Evolutionary conservation across 805 yeast genomes (phyloP).

Genomic region (Pichia eremophila): DNA sequence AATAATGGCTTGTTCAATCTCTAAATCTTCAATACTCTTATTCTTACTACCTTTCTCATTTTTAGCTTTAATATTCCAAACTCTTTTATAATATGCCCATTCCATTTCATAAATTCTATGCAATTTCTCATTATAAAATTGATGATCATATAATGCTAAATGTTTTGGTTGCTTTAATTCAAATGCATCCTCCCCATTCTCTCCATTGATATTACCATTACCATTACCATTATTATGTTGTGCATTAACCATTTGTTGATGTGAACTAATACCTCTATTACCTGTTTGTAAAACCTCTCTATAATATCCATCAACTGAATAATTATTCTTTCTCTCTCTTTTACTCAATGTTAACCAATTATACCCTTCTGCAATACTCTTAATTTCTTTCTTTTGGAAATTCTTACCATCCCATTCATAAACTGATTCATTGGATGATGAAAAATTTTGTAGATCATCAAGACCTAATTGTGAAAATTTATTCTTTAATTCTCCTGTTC

Average conservation of each 20-base stretch:
- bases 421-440: slow-evolving; percentile 46
- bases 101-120: slow-evolving; percentile 74
- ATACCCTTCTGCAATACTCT: slow-evolving; percentile 38
- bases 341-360: slow-evolving; percentile 82
- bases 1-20: slow-evolving; percentile 61
- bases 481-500: slow-evolving; percentile 50
- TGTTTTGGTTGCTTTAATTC: slow-evolving; percentile 63
- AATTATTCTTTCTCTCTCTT: slow-evolving; percentile 77
- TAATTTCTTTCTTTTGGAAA: slow-evolving; percentile 55
- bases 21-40: slow-evolving; percentile 17
- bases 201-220: slow-evolving; percentile 23
- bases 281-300: slow-evolving; percentile 53
- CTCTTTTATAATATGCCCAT: slow-evolving; percentile 65
- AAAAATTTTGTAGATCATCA: slow-evolving; percentile 70
- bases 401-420: slow-evolving; percentile 87
- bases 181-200: slow-evolving; percentile 45
- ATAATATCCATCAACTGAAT: slow-evolving; percentile 73
- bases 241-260: not conserved
- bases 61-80: slow-evolving; percentile 52
- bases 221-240: not conserved
- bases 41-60: slow-evolving; percentile 14
- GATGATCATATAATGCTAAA: slow-evolving; percentile 77
- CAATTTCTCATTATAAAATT: slow-evolving; percentile 74
- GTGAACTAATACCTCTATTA: slow-evolving; percentile 33
- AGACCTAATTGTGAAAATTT: slow-evolving; percentile 62